phyloP scores from a whole-genome alignment of 352 stramenopile genomes.

The Chrysophaeum taylorii region DNA sequence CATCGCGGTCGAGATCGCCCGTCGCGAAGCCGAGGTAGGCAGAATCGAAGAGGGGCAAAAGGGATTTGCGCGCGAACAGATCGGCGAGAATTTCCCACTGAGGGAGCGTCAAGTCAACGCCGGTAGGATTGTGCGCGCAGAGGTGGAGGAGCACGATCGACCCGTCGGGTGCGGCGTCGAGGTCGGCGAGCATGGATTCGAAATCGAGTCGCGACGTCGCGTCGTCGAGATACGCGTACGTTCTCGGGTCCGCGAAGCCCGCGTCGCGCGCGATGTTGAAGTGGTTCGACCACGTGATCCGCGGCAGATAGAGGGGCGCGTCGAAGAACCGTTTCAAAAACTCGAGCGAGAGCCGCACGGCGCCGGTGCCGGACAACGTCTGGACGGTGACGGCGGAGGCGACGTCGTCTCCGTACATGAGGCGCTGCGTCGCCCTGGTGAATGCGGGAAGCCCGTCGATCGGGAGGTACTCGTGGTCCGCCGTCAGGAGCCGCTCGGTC shows the following conservation, averaged over 20 bases:
- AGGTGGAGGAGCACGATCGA: constrained; percentile 78
- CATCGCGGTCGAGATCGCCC: constrained; percentile 69
- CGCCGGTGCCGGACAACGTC: constrained; percentile 6
- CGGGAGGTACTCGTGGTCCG: constrained; percentile 29
- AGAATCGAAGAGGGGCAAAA: constrained; percentile 82
- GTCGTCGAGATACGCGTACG: constrained; percentile 31
- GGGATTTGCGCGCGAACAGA: constrained; percentile 67
- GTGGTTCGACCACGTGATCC: constrained; percentile 86
- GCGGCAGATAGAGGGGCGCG: constrained; percentile 64
- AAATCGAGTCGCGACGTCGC: constrained; percentile 55
- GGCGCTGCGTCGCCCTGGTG: constrained; percentile 66
- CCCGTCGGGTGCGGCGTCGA: constrained; percentile 61
- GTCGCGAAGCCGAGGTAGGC: constrained; percentile 85
- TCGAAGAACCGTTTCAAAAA: constrained; percentile 38
- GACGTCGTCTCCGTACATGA: constrained; percentile 71
- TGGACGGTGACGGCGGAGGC: background rate
- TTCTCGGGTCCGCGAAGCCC: constrained; percentile 27
- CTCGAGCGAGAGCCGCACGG: constrained; percentile 11
- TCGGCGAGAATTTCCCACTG: constrained; percentile 73
- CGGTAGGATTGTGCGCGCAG: constrained; percentile 77
- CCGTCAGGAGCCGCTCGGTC: background rate
- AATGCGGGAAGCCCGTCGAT: constrained; percentile 70
- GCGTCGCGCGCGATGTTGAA: constrained; percentile 58
- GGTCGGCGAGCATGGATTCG: constrained; percentile 61
- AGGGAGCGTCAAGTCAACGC: constrained; percentile 71